A percentile compares a stretch with the other conserved stretches of the same genome.
Conservation (phyloP, 2,329 filamentous ascomycete species). For the Xylariaceae sp. region DNA sequence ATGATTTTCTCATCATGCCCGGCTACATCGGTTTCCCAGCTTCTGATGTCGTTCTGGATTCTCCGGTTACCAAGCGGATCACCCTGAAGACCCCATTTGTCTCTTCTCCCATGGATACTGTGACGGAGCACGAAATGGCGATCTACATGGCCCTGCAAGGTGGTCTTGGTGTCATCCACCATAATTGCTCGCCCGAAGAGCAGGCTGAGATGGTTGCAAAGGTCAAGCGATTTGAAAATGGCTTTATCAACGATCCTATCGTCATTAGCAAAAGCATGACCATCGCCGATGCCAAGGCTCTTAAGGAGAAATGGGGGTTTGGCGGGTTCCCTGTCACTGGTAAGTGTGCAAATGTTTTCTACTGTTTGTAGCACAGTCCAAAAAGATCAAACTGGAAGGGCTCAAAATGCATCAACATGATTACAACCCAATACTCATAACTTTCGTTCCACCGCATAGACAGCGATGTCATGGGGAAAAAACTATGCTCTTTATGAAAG, state of each 20-base stretch:
- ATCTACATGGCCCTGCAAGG: constrained; percentile 93
- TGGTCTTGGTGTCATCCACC: constrained; percentile 91
- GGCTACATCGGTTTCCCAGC: constrained; percentile 98
- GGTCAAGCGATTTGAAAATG: constrained; percentile 99
- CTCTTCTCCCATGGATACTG: constrained; percentile 98
- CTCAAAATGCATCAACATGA: constrained; percentile 52
- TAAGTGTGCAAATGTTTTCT: constrained; percentile 47
- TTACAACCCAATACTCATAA: constrained; percentile 82
- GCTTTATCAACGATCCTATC: constrained; percentile 94
- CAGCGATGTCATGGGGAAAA: constrained; percentile 82
- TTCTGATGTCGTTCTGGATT: constrained; percentile 81
- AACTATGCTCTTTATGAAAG: constrained; percentile 46
- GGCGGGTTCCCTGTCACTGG: constrained; percentile 98
- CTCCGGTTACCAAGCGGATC: constrained; percentile 92
- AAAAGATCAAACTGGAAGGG: constrained; percentile 1
- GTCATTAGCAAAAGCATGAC: constrained; percentile 86
- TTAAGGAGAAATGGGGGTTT: constrained; percentile 98
- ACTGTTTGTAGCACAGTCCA: constrained; percentile 3
- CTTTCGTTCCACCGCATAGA: constrained; percentile 99
- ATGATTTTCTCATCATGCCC: constrained; percentile 94
- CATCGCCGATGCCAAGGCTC: constrained; percentile 80
- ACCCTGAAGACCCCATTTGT: constrained; percentile 94
- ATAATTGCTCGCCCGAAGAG: constrained; percentile 97
- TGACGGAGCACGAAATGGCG: constrained; percentile 99
- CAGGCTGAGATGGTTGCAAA: constrained; percentile 99